Base-by-base conservation (phyloP, 2,329 filamentous ascomycete genomes). In the Torrubiella hemipterigena region DNA sequence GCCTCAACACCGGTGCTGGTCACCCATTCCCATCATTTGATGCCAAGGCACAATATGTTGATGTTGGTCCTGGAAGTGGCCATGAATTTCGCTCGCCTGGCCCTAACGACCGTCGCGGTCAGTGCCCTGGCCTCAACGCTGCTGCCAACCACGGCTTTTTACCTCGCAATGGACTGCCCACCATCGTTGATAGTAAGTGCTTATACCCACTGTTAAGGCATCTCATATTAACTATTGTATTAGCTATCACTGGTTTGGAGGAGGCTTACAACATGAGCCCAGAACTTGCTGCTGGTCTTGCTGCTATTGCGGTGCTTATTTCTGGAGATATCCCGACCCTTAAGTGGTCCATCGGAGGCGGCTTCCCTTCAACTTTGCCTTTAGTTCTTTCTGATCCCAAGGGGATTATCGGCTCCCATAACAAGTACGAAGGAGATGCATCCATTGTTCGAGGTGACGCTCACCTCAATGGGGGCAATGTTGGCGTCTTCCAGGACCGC, bases 271-370 rank as follows among this genome's bases (percentile, higher is more conserved):
- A 61, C 4, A 68, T 69, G 65, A 55, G 56, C 1, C 30, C 64
- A 13, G 63, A 64, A n/a, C 40, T 67, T 47, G 51, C 3, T 50
- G 51, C 2, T 34, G 66, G 5, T 44, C 65, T 4, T 54, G 28
- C 28, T 22, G 28, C 58, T n/a, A 47, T 60, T 4, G 56, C 65
- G 46, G 63, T 62, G 6, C 63, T 60, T 10, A 58, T 63, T 9
- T 60, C 59, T 39, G 58, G 58, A 4, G 67, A 68, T 2, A 63
- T 71, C 36, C 60, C 63, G 2, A 52, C 57, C 26, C 64, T 57
- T 2, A 56, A 62, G 4, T 69, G 66, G 47, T 71, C 66, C 1
- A 70, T 71, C 23, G 65, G 66, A 8, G 62, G 62, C 62, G 63
- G 30, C 46, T 65, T 3, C 46, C 67, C 1, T 49, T 53, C 13